These are phyloP conservation scores for Galeopsis tetrahit DNA, from an alignment of 257 asterid species.

Conservation along the genomic window DNA sequence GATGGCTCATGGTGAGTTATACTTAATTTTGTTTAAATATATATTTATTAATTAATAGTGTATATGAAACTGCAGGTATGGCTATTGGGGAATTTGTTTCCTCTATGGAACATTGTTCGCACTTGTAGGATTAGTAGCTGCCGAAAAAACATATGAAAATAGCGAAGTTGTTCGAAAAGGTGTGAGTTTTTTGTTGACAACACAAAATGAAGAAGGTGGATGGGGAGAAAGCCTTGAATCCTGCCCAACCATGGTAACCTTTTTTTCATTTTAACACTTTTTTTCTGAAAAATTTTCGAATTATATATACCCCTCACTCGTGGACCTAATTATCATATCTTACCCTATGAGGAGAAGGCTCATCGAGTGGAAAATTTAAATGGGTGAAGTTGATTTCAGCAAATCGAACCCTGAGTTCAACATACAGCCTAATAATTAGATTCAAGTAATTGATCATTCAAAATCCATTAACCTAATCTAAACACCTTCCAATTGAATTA, in stretches of 20 bases:
- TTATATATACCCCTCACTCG: too few relatives aligned
- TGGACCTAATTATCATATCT: too few relatives aligned
- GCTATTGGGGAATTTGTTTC: conserved; percentile 83
- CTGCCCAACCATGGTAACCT: conserved; percentile 75
- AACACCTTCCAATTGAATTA: too few relatives aligned
- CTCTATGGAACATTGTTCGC: conserved; percentile 67
- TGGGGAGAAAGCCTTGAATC: conserved; percentile 86
- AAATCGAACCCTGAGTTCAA: too few relatives aligned
- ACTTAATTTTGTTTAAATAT: neutral
- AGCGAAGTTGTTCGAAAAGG: conserved; percentile 58
- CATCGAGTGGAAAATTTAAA: too few relatives aligned
- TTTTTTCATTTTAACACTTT: neutral
- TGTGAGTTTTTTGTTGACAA: conserved; percentile 50
- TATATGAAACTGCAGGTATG: conserved; percentile 50
- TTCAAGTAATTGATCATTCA: too few relatives aligned
- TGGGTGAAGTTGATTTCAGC: too few relatives aligned
- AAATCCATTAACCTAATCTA: too few relatives aligned
- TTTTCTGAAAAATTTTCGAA: too few relatives aligned
- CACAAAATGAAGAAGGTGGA: conserved; percentile 79
- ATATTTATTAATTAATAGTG: too few relatives aligned
- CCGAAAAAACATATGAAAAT: conserved; percentile 58
- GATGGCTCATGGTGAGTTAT: conserved; percentile 74
- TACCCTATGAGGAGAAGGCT: too few relatives aligned
- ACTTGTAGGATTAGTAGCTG: conserved; percentile 54
- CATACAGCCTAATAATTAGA: too few relatives aligned